Base-by-base conservation (phyloP, 139 green algal genomes). In the Mychonastes homosphaera region DNA sequence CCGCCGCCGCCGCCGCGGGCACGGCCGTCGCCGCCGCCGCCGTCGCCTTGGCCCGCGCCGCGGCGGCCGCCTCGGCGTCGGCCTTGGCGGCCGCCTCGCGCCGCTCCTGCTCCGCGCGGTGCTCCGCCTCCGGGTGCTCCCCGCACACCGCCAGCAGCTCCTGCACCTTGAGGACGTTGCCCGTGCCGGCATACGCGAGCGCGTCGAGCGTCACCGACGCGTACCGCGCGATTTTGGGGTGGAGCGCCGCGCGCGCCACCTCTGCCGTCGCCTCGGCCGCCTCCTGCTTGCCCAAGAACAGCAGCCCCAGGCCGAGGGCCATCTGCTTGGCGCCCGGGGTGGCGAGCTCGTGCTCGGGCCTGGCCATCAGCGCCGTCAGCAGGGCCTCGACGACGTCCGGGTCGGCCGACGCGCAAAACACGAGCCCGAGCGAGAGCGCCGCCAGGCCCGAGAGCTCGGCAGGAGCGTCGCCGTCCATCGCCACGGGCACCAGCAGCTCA, bases 111-210 rank as follows among this genome's bases (percentile, higher is more conserved):
- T 34, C 63, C 3, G 71, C 53, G 15, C 61, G 63, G 13, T 87
- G 77, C 45, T 94, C 79, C 2, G 67, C 53, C 58, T 95, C 87
- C 30, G 89, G 75, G 64, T 94, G 85, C 70, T 97, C 89, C 3
- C 87, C 85, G 34, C 82, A 94, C 38, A 84, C 44, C 0, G 73
- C 76, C 60, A 99, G 81, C 58, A 98, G 78, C 62, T 87, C 53
- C 76, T 99, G 92, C 46, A 98, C 72, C 67, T 93, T 87, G 29
- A 98, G 85, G 56, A 99, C 92, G 62, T 98, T 89, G 12, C 92
- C 93, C 0, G 83, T 96, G 63, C 90, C 89, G 15, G 92, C 93
- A 53, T 97, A 98, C 0, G 92, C 92, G 51, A 77, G 85, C 12
- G 70, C 69, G 32, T 96, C 83, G 46, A 99, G 78, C 16, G 70